A percentile compares a stretch with the other conserved stretches of the same genome.
Evolutionary conservation across 1,284 basidiomycete species (phyloP).

Genomic region (Naganishia sp.): DNA sequence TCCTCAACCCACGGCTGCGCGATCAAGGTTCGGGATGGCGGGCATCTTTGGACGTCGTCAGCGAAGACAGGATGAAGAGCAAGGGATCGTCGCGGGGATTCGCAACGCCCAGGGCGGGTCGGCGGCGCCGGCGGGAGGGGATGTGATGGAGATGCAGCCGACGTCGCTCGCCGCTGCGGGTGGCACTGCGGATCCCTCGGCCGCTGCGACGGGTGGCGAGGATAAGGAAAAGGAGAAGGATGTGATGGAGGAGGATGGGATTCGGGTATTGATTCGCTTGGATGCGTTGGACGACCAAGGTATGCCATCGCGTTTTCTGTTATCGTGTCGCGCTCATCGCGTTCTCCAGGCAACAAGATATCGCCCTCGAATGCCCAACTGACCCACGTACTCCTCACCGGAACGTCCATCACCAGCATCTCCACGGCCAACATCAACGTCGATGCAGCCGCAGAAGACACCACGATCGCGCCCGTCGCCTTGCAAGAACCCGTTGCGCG

Average conservation of each 20-base stretch:
- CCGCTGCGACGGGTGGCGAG: slow-evolving; percentile 48
- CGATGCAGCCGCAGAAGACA: slow-evolving; percentile 9
- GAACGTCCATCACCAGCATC: slow-evolving; percentile 58
- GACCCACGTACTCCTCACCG: slow-evolving; percentile 80
- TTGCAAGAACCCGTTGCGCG: background rate
- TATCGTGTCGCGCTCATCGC: background rate
- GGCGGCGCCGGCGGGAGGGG: slow-evolving; percentile 28
- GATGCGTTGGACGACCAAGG: slow-evolving; percentile 63
- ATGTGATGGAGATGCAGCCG: slow-evolving; percentile 48
- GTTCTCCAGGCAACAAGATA: slow-evolving; percentile 53
- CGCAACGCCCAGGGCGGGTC: slow-evolving; percentile 25
- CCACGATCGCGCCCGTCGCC: background rate
- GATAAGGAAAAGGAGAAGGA: slow-evolving; percentile 54
- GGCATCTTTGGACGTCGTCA: slow-evolving; percentile 23
- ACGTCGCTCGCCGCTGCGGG: slow-evolving; percentile 48
- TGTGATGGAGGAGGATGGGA: slow-evolving; percentile 62
- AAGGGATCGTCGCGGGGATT: slow-evolving; percentile 31
- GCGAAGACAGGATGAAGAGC: slow-evolving; percentile 27
- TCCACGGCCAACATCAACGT: slow-evolving; percentile 40
- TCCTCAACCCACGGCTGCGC: background rate
- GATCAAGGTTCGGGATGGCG: slow-evolving; percentile 15
- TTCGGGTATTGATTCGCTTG: slow-evolving; percentile 62
- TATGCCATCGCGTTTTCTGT: slow-evolving; percentile 48
- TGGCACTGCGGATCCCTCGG: slow-evolving; percentile 40
- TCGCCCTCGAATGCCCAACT: slow-evolving; percentile 74